Evolutionary conservation across 129 eudicot genomes (phyloP).

Genomic region (Artemisia tridentata): DNA sequence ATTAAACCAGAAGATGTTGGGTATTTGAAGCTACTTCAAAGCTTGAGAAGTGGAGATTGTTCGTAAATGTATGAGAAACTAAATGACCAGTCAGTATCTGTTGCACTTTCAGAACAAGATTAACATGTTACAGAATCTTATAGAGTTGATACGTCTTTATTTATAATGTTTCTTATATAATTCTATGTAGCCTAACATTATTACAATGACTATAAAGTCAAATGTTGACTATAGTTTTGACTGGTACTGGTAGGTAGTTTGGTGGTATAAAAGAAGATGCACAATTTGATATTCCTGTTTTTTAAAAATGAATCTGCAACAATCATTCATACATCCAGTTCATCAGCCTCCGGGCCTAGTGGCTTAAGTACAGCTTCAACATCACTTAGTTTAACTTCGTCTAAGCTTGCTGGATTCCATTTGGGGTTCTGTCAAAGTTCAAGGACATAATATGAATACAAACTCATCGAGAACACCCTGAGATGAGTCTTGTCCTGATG

Average conservation of each 20-base stretch:
- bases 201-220: too few species aligned
- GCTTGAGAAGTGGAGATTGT: conserved; percentile 65
- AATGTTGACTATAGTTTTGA: too few species aligned
- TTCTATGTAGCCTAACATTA: too few species aligned
- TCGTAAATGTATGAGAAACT: conserved; percentile 31
- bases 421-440: conserved; percentile 65
- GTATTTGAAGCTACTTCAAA: conserved; percentile 66
- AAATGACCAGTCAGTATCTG: too few species aligned
- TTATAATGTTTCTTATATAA: too few species aligned
- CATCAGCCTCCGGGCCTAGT: conserved; percentile 43
- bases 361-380: conserved; percentile 62
- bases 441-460: neutral
- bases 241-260: too few species aligned
- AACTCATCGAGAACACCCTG: neutral
- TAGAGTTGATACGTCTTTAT: too few species aligned
- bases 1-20: conserved; percentile 61
- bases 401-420: conserved; percentile 76
- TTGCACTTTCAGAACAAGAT: too few species aligned
- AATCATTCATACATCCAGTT: conserved; percentile 50
- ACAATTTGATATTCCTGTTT: neutral
- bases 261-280: too few species aligned
- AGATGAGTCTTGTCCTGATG: neutral
- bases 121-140: too few species aligned
- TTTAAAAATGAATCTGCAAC: neutral
- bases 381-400: conserved; percentile 62